Evolutionary conservation across 768 basidiomycete genomes (phyloP).

Genomic region (Trametes punicea): DNA sequence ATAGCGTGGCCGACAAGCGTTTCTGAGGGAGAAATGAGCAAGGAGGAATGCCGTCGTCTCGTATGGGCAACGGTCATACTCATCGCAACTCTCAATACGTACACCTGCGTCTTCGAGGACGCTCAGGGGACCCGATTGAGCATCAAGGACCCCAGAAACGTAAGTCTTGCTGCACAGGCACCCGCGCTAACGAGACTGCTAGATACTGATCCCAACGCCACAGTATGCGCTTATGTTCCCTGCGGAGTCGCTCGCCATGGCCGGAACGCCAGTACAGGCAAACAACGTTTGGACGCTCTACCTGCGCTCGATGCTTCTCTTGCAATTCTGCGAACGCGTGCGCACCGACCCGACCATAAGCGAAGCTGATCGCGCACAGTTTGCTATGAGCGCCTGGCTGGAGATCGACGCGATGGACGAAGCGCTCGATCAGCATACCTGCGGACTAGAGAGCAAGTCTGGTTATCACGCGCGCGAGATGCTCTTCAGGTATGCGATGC

Average conservation of each 20-base stretch:
- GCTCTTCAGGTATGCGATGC: conserved; percentile 66
- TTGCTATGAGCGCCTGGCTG: conserved; percentile 65
- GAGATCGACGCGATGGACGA: conserved; percentile 65
- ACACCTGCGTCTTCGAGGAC: conserved; percentile 42
- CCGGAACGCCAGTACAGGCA: conserved; percentile 37
- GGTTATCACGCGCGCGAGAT: conserved; percentile 70
- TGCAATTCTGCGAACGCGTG: conserved; percentile 68
- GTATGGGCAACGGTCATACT: conserved; percentile 70
- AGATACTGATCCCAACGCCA: neutral
- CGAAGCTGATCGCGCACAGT: conserved; percentile 54
- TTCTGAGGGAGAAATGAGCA: conserved; percentile 51
- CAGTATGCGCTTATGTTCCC: conserved; percentile 71
- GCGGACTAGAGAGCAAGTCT: conserved; percentile 61
- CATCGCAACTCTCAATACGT: conserved; percentile 60
- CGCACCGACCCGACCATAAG: conserved; percentile 39
- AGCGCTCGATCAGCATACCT: conserved; percentile 60
- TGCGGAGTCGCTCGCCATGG: conserved; percentile 49
- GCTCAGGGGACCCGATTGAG: conserved; percentile 3
- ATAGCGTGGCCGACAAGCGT: conserved; percentile 55
- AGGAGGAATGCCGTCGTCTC: conserved; percentile 67
- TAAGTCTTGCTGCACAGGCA: neutral
- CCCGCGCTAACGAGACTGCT: neutral
- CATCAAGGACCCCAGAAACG: conserved; percentile 6
- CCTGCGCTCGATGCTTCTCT: conserved; percentile 63
- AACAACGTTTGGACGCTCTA: conserved; percentile 78